Evolutionary conservation across 306 rosid genomes (phyloP).

Genomic region (Medicago ruthenica): DNA sequence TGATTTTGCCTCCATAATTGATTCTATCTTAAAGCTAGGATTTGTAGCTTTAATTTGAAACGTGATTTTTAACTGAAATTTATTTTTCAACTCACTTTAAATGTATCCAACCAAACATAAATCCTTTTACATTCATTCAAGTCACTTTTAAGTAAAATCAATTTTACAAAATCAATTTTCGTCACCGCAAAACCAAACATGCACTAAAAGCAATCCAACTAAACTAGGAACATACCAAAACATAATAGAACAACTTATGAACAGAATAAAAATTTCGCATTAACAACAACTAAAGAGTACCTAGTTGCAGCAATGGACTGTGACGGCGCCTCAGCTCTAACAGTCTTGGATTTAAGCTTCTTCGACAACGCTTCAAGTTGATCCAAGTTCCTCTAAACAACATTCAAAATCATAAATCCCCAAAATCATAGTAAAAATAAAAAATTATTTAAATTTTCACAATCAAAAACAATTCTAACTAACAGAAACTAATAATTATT

Average conservation of each 20-base stretch:
- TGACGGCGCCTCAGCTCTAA: constrained; percentile 87
- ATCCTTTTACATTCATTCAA: too few species aligned
- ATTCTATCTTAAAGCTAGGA: too few species aligned
- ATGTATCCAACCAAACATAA: too few species aligned
- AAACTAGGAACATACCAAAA: constrained; percentile 24
- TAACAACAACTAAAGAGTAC: constrained; percentile 49
- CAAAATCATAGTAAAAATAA: constrained; percentile 26
- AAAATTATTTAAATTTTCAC: not conserved
- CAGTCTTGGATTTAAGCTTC: constrained; percentile 94
- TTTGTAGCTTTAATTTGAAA: too few species aligned
- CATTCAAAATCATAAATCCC: constrained; percentile 36
- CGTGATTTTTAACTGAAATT: too few species aligned
- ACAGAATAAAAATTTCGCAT: not conserved
- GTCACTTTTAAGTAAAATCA: too few species aligned
- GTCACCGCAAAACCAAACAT: not conserved
- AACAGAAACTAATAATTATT: constrained; percentile 15
- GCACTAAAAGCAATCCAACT: constrained; percentile 19
- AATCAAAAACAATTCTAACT: not conserved
- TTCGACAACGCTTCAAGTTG: constrained; percentile 94
- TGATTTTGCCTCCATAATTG: too few species aligned
- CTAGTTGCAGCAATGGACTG: constrained; percentile 96
- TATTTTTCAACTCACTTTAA: too few species aligned
- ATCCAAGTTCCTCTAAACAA: constrained; percentile 87
- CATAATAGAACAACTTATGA: too few species aligned
- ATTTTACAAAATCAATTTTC: too few species aligned